Base-by-base conservation (phyloP, 1,284 basidiomycete genomes). In the Coriolopsis trogii region DNA sequence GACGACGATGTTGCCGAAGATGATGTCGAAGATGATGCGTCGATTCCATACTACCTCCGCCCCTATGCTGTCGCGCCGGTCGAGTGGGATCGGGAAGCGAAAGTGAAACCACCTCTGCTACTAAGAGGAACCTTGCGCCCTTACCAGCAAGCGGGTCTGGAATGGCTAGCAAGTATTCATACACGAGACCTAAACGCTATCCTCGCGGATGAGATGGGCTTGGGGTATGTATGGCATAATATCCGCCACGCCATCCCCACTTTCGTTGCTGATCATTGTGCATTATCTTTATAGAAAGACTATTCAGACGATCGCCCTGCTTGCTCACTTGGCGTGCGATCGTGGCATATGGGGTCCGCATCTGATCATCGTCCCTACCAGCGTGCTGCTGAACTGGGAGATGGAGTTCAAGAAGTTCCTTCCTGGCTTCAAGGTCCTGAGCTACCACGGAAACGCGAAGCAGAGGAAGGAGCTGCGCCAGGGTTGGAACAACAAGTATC, bases 391-490 rank as follows among this genome's bases (percentile, higher is more conserved):
- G 51, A 98, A 98, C 67, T 98, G 95, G 95, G 95, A 97, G 70
- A 96, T 98, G 91, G 95, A 98, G 69, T 98, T 98, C 78, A 97
- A 98, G 72, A 97, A 97, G 72, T 98, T 98, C 67, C 76, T 98
- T 2, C 95, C 95, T 0, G 95, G 95, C 1, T 95, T 98, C 79
- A 91, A 86, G 63, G 85, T 93, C 49, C 76, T 98, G 30, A 91
- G 92, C 52, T 98, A 98, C 72, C 95, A 97, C 65, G 95, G 95
- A 25, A 85, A 80, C 41, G 89, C 91, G 50, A 94, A 93, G 70
- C 91, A 95, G 53, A 87, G 95, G 45, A 96, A 95, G 69, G 94
- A 97, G 62, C 84, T 96, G 41, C 87, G 95, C 9, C 84, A 91
- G 55, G 96, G 96, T 10, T 98, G 96, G 96, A 89, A 91, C 65